Base-by-base conservation (phyloP, 2,329 filamentous ascomycete species). In the Aspergillus uvarum region DNA sequence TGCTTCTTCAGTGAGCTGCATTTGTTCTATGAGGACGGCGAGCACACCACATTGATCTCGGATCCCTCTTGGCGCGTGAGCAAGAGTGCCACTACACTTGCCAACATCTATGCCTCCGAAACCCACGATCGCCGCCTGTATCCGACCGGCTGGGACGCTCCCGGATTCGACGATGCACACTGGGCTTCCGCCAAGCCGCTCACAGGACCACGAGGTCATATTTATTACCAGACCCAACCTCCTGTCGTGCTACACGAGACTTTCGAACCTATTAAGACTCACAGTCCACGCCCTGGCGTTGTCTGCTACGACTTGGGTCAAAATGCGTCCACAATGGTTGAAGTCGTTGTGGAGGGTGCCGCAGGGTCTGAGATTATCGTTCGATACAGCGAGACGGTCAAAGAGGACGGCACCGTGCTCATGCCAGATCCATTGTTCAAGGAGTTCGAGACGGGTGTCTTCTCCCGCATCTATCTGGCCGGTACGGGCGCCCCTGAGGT, bases 391-490 rank as follows among this genome's bases (percentile, higher is more conserved):
- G 65, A 67, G 35, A 67, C 63, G 4, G 55, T 67, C 35, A 56
- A 54, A 5, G 60, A 67, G 8, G 58, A 66, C 2, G 67, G 67
- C 26, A 60, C 59, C 0, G 66, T 67, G 19, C 51, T 68, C 21
- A 69, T 69, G 66, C 67, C 67, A 1, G 67, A 69, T 22, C 66
- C 66, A 14, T 54, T 69, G 4, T 69, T 69, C 56, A 69, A 68
- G 26, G 59, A 69, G 22, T 69, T 68, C 22, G 67, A 69, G 53
- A 62, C 64, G 0, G 66, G 65, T 6, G 65, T 69, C 1, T 68
- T 65, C 52, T 63, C 67, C 8, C 64, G 56, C 6, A 59, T 69
- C 26, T 59, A 38, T 14, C 59, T 69, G 14, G 56, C 66, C 7
- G 67, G 66, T 1, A 64, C 62, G 11, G 63, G 63, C 4, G 19